A percentile compares a stretch with the other conserved stretches of the same genome.
phyloP scores from a whole-genome alignment of 2,329 filamentous ascomycete genomes.

The Coniella vitis region DNA sequence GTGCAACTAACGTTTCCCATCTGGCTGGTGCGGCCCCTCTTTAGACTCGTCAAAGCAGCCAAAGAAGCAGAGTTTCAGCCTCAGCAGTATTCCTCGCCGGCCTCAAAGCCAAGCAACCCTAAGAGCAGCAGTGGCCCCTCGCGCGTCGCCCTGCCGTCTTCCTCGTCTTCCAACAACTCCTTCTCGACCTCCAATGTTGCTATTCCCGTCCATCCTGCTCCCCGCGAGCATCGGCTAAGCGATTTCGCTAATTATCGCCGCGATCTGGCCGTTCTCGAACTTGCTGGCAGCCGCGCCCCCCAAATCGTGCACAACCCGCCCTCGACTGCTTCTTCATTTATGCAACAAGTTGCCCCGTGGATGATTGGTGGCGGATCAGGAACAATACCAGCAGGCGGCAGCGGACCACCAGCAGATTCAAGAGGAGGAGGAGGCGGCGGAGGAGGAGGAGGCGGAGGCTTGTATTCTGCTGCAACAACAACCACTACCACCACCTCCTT shows the following conservation, averaged over 20 bases:
- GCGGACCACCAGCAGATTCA: constrained; percentile 22
- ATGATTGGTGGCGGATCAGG: constrained; percentile 31
- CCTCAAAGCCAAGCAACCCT: constrained; percentile 25
- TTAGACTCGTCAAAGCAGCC: constrained; percentile 30
- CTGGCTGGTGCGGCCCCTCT: constrained; percentile 18
- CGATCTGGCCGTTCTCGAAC: constrained; percentile 63
- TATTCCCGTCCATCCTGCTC: constrained; percentile 19
- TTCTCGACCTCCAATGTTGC: constrained; percentile 34
- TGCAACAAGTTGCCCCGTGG: constrained; percentile 53
- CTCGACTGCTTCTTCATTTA: constrained; percentile 35
- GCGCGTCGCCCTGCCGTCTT: constrained; percentile 36
- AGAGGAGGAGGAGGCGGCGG: background rate
- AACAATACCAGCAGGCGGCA: constrained; percentile 4
- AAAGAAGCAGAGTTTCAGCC: constrained; percentile 31
- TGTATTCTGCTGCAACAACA: no score
- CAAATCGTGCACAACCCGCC: constrained; percentile 44
- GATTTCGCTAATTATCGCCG: constrained; percentile 65
- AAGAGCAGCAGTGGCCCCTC: constrained; percentile 28
- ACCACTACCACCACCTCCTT: no score
- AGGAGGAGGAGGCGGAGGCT: constrained; percentile 1
- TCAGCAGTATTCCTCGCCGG: constrained; percentile 37
- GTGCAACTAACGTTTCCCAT: constrained; percentile 23
- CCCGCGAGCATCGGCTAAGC: constrained; percentile 49
- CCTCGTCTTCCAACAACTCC: constrained; percentile 30
- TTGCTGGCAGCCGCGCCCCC: constrained; percentile 48